These are phyloP conservation scores for Arctostaphylos glauca DNA, from an alignment of 148 eudicot genomes.

Conservation along the genomic window DNA sequence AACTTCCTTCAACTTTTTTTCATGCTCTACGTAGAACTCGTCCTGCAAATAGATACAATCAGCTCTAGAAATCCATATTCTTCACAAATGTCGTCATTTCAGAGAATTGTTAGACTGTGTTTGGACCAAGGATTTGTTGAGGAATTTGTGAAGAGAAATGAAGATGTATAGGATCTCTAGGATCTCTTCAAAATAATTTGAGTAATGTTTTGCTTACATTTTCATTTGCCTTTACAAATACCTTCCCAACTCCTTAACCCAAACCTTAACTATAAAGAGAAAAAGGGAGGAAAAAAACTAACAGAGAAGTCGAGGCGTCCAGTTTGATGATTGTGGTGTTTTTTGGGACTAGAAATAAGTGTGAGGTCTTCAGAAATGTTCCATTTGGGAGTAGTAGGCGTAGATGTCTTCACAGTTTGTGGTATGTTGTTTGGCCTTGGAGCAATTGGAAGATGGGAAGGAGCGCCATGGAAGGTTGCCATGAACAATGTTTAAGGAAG, in stretches of 20 bases:
- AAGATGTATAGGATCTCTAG: constrained; percentile 24
- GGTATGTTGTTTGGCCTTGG: neutral
- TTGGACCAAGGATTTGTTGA: neutral
- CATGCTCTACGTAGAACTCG: neutral
- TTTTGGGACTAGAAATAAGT: neutral
- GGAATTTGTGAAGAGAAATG: neutral
- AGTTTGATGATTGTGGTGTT: neutral
- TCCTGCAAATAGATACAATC: constrained; percentile 8
- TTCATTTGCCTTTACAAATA: neutral
- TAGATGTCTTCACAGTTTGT: neutral
- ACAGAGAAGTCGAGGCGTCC: neutral
- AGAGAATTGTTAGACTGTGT: neutral
- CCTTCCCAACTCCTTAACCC: neutral
- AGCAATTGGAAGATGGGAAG: neutral
- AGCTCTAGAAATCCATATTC: constrained; percentile 2
- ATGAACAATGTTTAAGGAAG: neutral
- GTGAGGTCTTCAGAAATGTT: neutral
- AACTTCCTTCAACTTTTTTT: constrained; percentile 11
- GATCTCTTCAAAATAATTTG: too few species aligned
- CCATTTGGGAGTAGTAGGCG: neutral
- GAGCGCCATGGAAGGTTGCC: neutral
- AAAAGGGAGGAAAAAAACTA: neutral
- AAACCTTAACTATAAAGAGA: neutral
- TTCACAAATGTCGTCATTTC: neutral
- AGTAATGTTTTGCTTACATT: neutral